Percentiles rank a stretch among this genome's conserved stretches.
phyloP scores from a whole-genome alignment of 2,329 filamentous ascomycete genomes.

The Zymoseptoria tritici region DNA sequence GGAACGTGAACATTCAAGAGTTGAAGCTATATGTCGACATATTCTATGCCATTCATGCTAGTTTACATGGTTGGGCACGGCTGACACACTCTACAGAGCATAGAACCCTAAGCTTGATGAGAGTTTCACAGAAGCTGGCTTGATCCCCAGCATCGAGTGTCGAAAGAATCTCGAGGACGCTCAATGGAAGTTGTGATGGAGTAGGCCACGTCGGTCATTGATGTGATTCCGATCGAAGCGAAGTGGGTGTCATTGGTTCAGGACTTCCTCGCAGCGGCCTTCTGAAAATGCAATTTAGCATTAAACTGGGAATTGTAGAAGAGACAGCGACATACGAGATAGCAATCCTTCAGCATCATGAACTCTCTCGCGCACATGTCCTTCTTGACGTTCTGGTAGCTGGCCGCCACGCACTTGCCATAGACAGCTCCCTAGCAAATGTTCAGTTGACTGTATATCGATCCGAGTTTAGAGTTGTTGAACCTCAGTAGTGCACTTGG shows the following conservation, averaged over 20 bases:
- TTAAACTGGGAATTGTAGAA: not conserved
- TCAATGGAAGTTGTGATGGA: too few relatives aligned
- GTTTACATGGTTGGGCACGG: not conserved
- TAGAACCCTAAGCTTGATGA: not conserved
- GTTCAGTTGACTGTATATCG: conserved; percentile 1
- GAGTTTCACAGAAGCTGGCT: not conserved
- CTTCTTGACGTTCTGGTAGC: conserved; percentile 85
- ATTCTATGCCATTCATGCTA: not conserved
- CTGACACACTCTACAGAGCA: not conserved
- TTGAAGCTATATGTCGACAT: not conserved
- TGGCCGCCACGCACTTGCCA: conserved; percentile 81
- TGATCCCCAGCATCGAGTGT: too few relatives aligned
- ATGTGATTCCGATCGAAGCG: not conserved
- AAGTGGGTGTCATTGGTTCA: conserved; percentile 1
- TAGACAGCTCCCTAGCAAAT: conserved; percentile 65
- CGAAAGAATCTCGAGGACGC: too few relatives aligned
- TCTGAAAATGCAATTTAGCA: conserved; percentile 14
- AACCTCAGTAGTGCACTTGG: conserved; percentile 61
- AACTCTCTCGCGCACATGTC: conserved; percentile 88
- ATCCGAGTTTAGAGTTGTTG: conserved; percentile 8
- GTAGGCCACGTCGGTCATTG: too few relatives aligned
- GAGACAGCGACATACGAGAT: conserved; percentile 54
- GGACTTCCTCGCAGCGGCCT: conserved; percentile 23
- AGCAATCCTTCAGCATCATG: conserved; percentile 77
- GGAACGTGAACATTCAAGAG: too few relatives aligned